These are phyloP conservation scores for Geotrichum restrictum DNA, from an alignment of 1,139 yeast genomes.

Conservation along the genomic window DNA sequence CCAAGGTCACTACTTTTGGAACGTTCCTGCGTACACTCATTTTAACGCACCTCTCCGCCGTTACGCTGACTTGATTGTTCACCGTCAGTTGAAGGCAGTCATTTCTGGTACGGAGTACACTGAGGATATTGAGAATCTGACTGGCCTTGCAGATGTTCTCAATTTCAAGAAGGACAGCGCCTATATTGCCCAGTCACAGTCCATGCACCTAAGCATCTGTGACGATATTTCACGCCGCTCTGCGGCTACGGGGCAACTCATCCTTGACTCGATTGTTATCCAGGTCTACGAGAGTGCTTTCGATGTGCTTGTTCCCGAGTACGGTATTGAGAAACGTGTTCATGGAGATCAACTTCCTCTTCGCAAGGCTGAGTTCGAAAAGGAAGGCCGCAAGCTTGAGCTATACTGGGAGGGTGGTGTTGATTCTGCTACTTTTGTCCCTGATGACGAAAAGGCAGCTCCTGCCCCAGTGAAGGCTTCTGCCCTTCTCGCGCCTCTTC, in stretches of 20 bases:
- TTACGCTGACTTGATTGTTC: slow-evolving; percentile 88
- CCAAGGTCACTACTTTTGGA: slow-evolving; percentile 69
- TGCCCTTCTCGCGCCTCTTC: background rate
- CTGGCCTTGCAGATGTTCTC: slow-evolving; percentile 84
- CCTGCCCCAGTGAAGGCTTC: slow-evolving; percentile 10
- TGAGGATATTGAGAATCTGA: slow-evolving; percentile 67
- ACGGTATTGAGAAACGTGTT: slow-evolving; percentile 94
- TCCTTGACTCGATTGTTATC: slow-evolving; percentile 83
- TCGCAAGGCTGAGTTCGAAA: slow-evolving; percentile 87
- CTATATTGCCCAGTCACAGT: slow-evolving; percentile 88
- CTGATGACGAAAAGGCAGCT: slow-evolving; percentile 66
- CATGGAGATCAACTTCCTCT: slow-evolving; percentile 96
- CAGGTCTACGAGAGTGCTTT: slow-evolving; percentile 96
- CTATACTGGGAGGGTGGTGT: slow-evolving; percentile 88
- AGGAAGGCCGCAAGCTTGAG: slow-evolving; percentile 62
- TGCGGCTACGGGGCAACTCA: slow-evolving; percentile 60
- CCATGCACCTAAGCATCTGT: slow-evolving; percentile 78
- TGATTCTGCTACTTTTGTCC: slow-evolving; percentile 86
- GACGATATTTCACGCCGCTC: slow-evolving; percentile 81
- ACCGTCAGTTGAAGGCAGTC: slow-evolving; percentile 77
- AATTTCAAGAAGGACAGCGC: slow-evolving; percentile 95
- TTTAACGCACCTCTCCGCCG: slow-evolving; percentile 90
- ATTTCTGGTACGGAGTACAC: slow-evolving; percentile 45
- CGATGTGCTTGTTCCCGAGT: slow-evolving; percentile 89
- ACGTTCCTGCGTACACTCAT: slow-evolving; percentile 84